phyloP scores from a whole-genome alignment of 805 yeast species.

The Kockiozyma suomiensis region DNA sequence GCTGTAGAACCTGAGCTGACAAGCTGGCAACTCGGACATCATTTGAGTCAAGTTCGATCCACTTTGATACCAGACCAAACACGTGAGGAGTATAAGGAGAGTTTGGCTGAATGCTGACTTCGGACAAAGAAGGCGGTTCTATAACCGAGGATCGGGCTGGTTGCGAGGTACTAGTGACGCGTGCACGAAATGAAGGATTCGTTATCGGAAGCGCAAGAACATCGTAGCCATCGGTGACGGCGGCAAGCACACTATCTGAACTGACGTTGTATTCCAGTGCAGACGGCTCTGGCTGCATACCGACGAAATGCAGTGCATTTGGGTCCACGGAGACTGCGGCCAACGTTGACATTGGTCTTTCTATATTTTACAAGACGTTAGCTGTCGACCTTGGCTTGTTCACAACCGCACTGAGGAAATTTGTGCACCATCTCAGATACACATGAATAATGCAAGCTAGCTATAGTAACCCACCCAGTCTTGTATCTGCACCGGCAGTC shows the following conservation, averaged over 20 bases:
- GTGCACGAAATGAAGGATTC: slow-evolving; percentile 18
- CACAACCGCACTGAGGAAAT: too few species aligned
- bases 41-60: slow-evolving; percentile 67
- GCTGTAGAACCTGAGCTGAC: slow-evolving; percentile 58
- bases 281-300: slow-evolving; percentile 21
- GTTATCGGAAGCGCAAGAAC: slow-evolving; percentile 24
- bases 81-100: slow-evolving; percentile 18
- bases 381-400: too few species aligned
- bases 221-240: slow-evolving; percentile 27
- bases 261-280: background rate
- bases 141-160: background rate
- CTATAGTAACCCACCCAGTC: too few species aligned
- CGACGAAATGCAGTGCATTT: slow-evolving; percentile 11
- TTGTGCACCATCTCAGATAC: too few species aligned
- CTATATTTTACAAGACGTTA: background rate
- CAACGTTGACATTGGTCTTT: background rate
- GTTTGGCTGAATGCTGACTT: slow-evolving; percentile 22
- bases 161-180: slow-evolving; percentile 13
- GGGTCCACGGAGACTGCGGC: background rate
- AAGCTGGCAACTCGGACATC: slow-evolving; percentile 54
- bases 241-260: slow-evolving; percentile 10
- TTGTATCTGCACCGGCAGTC: too few species aligned
- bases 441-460: too few species aligned
- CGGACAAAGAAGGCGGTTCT: slow-evolving; percentile 21
- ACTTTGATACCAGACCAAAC: slow-evolving; percentile 62